A percentile compares a stretch with the other conserved stretches of the same genome.
phyloP scores from a whole-genome alignment of 257 asterid species.

The Solanum neorickii region DNA sequence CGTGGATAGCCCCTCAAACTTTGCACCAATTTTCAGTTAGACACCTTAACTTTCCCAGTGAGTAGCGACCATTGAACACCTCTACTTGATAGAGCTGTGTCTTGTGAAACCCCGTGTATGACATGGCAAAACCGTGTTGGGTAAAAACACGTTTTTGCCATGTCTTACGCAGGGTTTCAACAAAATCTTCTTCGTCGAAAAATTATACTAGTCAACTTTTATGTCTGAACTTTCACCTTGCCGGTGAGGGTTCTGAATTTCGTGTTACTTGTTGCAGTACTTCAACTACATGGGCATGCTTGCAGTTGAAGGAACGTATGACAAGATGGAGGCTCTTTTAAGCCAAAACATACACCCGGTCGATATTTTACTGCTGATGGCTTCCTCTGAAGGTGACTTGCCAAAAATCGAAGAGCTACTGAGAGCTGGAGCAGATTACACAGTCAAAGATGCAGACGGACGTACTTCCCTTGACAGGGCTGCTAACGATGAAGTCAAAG shows the following conservation, averaged over 20 bases:
- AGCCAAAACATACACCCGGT: constrained; percentile 84
- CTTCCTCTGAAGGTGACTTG: constrained; percentile 71
- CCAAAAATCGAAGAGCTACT: constrained; percentile 84
- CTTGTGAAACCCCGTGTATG: neutral
- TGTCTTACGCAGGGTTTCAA: no score
- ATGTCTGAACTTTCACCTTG: neutral
- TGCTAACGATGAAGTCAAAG: constrained; percentile 49
- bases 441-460: constrained; percentile 74
- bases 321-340: constrained; percentile 83
- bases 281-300: constrained; percentile 99
- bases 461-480: constrained; percentile 79
- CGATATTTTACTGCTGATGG: constrained; percentile 73
- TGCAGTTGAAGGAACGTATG: constrained; percentile 94
- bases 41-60: neutral
- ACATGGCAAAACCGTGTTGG: neutral
- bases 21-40: neutral
- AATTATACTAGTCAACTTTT: no score
- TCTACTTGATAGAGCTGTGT: neutral
- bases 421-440: constrained; percentile 79
- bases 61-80: neutral
- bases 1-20: neutral
- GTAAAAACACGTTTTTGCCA: no score
- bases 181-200: neutral
- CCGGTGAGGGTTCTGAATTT: neutral
- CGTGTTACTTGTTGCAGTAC: constrained; percentile 29